Percentiles rank a stretch among this genome's conserved stretches.
Evolutionary conservation across 495 filamentous ascomycete genomes (phyloP).

Genomic region (Penicillium daleae): DNA sequence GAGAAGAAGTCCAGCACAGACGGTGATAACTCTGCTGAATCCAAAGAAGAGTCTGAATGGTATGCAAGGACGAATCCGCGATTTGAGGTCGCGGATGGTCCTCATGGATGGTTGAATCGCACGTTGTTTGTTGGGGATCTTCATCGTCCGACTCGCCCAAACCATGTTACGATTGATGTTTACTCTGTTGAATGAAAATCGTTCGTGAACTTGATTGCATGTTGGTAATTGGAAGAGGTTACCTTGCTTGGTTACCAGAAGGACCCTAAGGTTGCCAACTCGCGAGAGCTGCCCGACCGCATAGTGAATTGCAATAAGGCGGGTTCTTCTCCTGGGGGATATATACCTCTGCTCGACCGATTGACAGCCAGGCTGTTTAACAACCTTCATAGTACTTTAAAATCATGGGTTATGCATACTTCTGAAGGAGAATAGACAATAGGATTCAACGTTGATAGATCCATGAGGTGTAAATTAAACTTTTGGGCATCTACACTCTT

Average conservation of each 20-base stretch:
- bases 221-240: not conserved
- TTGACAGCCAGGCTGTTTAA: too few species aligned
- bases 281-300: too few species aligned
- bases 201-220: not conserved
- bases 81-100: constrained; percentile 14
- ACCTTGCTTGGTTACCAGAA: not conserved
- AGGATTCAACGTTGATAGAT: not conserved
- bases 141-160: constrained; percentile 3
- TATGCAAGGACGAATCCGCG: constrained; percentile 17
- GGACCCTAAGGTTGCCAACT: too few species aligned
- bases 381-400: too few species aligned
- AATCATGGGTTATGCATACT: too few species aligned
- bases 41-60: constrained; percentile 8
- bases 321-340: too few species aligned
- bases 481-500: not conserved
- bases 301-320: too few species aligned
- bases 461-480: not conserved
- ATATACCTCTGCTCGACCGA: too few species aligned
- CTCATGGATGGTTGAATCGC: constrained; percentile 14
- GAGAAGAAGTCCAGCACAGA: not conserved
- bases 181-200: constrained; percentile 11
- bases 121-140: constrained; percentile 18
- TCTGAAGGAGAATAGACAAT: not conserved
- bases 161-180: constrained; percentile 19
- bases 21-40: not conserved